Conservation (phyloP, 1,139 yeast genomes). For the Saccharomyces hybrid region DNA sequence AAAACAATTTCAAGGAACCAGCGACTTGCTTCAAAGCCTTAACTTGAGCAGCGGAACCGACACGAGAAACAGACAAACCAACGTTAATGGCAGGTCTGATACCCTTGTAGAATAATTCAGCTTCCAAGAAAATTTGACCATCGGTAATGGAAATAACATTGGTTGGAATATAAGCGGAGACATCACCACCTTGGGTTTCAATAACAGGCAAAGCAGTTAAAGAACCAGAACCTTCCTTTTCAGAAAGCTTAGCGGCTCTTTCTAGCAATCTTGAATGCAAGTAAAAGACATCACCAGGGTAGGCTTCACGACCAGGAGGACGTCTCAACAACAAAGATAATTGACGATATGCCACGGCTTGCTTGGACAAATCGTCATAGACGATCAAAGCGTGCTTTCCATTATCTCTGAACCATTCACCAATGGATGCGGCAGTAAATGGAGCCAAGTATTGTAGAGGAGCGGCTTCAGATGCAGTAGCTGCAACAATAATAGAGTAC, state of each 20-base stretch:
- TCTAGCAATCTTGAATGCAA: constrained; percentile 92
- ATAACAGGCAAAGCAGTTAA: constrained; percentile 93
- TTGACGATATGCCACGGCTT: constrained; percentile 99
- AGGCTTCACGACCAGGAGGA: constrained; percentile 96
- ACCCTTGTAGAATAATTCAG: constrained; percentile 99
- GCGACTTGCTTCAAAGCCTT: constrained; percentile 99
- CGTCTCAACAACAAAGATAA: constrained; percentile 94
- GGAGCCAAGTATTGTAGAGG: constrained; percentile 99
- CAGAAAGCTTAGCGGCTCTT: constrained; percentile 97
- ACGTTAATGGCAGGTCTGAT: constrained; percentile 99
- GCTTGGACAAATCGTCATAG: constrained; percentile 98
- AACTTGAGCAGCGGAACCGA: constrained; percentile 99
- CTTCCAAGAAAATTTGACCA: constrained; percentile 98
- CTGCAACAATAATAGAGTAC: constrained; percentile 97
- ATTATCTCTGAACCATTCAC: constrained; percentile 99
- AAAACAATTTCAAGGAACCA: constrained; percentile 98
- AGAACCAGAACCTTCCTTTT: constrained; percentile 84
- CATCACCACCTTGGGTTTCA: constrained; percentile 99
- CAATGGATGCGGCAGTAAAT: constrained; percentile 98
- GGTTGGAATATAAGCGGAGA: constrained; percentile 95
- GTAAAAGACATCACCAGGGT: constrained; percentile 97
- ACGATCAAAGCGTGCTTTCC: constrained; percentile 95
- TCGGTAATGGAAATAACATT: constrained; percentile 95
- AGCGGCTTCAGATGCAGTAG: constrained; percentile 99
- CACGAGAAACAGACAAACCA: constrained; percentile 99